phyloP scores from a whole-genome alignment of 352 stramenopile genomes.

The Globisporangium emineosum region DNA sequence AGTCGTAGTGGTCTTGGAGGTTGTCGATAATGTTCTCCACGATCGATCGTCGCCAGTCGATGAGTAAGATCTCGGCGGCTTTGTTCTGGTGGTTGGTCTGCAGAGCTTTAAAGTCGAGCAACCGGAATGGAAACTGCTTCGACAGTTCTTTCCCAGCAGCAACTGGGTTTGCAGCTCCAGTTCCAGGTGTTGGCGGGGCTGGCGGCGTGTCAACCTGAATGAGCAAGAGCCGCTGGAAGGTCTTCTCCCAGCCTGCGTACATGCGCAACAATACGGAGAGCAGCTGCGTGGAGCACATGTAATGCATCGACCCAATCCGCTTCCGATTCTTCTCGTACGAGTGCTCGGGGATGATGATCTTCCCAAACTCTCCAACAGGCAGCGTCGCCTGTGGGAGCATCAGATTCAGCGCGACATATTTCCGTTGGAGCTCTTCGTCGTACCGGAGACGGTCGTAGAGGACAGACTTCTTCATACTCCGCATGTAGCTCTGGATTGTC shows the following conservation, averaged over 20 bases:
- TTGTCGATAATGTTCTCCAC: conserved; percentile 93
- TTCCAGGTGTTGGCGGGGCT: background rate
- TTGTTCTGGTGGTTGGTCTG: conserved; percentile 79
- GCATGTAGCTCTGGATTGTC: conserved; percentile 87
- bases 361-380: conserved; percentile 50
- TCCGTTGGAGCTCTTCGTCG: conserved; percentile 50
- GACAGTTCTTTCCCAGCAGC: conserved; percentile 28
- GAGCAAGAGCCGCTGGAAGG: conserved; percentile 71
- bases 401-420: conserved; percentile 74
- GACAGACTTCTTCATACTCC: conserved; percentile 92
- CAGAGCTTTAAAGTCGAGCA: conserved; percentile 83
- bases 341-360: conserved; percentile 74
- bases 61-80: conserved; percentile 62
- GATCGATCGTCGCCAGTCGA: conserved; percentile 89
- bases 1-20: conserved; percentile 92
- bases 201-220: conserved; percentile 50
- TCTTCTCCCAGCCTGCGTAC: conserved; percentile 89
- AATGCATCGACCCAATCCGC: conserved; percentile 41
- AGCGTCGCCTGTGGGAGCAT: conserved; percentile 27
- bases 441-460: conserved; percentile 62
- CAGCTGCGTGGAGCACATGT: conserved; percentile 58
- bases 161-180: conserved; percentile 1
- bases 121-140: conserved; percentile 74
- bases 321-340: conserved; percentile 60
- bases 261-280: conserved; percentile 83